A percentile compares a stretch with the other conserved stretches of the same genome.
These are phyloP conservation scores for Xylaria bambusicola DNA, from an alignment of 495 filamentous ascomycete genomes.

Conservation along the genomic window DNA sequence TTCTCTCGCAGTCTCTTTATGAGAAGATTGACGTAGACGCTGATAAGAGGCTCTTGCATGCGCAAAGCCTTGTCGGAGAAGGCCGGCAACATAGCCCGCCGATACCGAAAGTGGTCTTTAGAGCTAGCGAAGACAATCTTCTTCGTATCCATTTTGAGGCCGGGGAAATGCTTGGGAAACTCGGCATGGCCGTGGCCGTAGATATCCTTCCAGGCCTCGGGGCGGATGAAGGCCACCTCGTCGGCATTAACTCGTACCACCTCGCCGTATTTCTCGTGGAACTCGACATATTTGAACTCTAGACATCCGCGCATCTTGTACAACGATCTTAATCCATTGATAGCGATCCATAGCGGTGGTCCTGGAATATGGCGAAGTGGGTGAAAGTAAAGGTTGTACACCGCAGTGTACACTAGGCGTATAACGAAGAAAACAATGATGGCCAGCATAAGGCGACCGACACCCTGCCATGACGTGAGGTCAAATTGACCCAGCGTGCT, in stretches of 20 bases:
- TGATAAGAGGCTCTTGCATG: slow-evolving; percentile 50
- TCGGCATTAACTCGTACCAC: slow-evolving; percentile 59
- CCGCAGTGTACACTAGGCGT: neutral
- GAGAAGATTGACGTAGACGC: slow-evolving; percentile 49
- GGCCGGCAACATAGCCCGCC: slow-evolving; percentile 49
- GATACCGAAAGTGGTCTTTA: slow-evolving; percentile 42
- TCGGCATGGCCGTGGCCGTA: slow-evolving; percentile 48
- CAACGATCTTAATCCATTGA: slow-evolving; percentile 37
- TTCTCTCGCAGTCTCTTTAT: slow-evolving; percentile 45
- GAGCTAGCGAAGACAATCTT: slow-evolving; percentile 30
- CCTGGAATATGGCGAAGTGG: slow-evolving; percentile 53
- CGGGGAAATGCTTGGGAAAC: slow-evolving; percentile 28
- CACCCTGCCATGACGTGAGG: slow-evolving; percentile 13
- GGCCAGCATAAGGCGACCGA: neutral
- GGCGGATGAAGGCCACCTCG: slow-evolving; percentile 56
- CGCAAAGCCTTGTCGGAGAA: slow-evolving; percentile 54
- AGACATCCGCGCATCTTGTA: slow-evolving; percentile 25
- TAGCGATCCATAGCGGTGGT: slow-evolving; percentile 45
- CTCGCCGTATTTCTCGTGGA: slow-evolving; percentile 55
- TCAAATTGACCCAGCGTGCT: slow-evolving; percentile 3
- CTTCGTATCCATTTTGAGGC: slow-evolving; percentile 27
- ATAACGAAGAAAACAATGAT: neutral
- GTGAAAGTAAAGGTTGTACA: slow-evolving; percentile 52
- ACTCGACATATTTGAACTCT: slow-evolving; percentile 19
- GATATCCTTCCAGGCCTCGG: slow-evolving; percentile 59